These are phyloP conservation scores for Amphibolis antarctica DNA, from an alignment of 106 monocot genomes.

Conservation along the genomic window DNA sequence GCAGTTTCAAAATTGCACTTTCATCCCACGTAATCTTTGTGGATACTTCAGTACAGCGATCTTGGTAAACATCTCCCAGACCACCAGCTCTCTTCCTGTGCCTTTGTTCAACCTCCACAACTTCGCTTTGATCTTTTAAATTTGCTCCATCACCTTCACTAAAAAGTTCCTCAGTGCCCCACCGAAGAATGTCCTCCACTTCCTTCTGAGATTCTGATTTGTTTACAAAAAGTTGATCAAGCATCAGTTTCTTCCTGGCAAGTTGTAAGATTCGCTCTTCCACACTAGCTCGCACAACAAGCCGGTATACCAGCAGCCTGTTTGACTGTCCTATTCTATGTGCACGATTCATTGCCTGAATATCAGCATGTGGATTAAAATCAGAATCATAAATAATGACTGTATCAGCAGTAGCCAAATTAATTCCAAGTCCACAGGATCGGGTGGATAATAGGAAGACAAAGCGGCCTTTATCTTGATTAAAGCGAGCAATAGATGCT, in stretches of 20 bases:
- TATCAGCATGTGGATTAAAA: constrained; percentile 99
- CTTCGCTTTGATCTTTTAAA: constrained; percentile 42
- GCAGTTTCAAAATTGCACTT: constrained; percentile 66
- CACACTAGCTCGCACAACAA: constrained; percentile 96
- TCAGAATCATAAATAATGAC: constrained; percentile 99
- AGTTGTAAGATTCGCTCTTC: constrained; percentile 96
- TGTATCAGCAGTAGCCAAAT: constrained; percentile 94
- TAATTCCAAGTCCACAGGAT: constrained; percentile 95
- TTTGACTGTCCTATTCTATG: constrained; percentile 97
- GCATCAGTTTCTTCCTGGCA: constrained; percentile 96
- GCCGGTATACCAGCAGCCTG: constrained; percentile 81
- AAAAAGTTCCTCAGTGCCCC: constrained; percentile 99
- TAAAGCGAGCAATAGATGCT: constrained; percentile 85
- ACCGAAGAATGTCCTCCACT: constrained; percentile 92
- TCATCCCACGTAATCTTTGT: constrained; percentile 87
- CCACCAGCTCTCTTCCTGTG: constrained; percentile 71
- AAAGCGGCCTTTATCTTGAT: constrained; percentile 86
- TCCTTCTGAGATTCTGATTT: constrained; percentile 94
- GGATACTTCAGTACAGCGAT: constrained; percentile 60
- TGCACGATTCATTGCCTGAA: constrained; percentile 99
- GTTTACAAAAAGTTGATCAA: constrained; percentile 97
- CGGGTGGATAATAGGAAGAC: constrained; percentile 91
- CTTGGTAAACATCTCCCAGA: constrained; percentile 31
- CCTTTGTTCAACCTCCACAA: constrained; percentile 38
- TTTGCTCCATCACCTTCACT: constrained; percentile 28